A percentile compares a stretch with the other conserved stretches of the same genome.
Conservation (phyloP, 441 rosid species). For the Populus trichocarpa region DNA sequence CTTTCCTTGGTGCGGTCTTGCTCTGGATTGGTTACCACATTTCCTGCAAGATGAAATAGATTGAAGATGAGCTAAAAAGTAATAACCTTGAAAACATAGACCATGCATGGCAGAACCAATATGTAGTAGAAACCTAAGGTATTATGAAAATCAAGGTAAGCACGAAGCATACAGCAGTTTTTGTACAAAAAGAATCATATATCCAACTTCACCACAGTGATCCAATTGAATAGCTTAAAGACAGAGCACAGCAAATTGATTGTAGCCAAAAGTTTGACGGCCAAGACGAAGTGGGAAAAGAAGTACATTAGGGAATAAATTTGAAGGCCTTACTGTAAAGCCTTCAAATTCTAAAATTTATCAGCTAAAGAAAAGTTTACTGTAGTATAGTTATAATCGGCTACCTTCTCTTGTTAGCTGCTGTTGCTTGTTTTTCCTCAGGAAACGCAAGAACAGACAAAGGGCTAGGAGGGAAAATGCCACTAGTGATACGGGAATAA, state of each 20-base stretch:
- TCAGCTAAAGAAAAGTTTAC: neutral
- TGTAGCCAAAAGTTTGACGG: too few relatives aligned
- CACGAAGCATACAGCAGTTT: too few relatives aligned
- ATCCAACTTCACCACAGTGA: neutral
- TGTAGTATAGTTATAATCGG: constrained; percentile 11
- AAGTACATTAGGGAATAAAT: neutral
- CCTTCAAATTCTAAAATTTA: neutral
- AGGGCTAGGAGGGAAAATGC: constrained; percentile 5
- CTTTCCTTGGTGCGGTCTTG: constrained; percentile 34
- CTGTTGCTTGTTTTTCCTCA: constrained; percentile 28
- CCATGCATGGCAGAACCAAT: too few relatives aligned
- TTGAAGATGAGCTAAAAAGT: too few relatives aligned
- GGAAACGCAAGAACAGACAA: neutral
- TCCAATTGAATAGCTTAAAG: neutral
- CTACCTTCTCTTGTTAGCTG: constrained; percentile 6
- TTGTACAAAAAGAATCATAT: too few relatives aligned
- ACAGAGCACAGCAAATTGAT: too few relatives aligned
- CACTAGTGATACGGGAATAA: neutral
- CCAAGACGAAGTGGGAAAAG: neutral
- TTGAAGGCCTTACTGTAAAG: neutral
- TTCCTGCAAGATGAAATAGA: neutral
- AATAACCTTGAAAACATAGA: too few relatives aligned
- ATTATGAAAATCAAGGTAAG: too few relatives aligned
- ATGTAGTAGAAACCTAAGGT: too few relatives aligned
- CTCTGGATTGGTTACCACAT: constrained; percentile 39